Conservation (phyloP, 768 basidiomycete species). For the Tylopilus subfusipes region DNA sequence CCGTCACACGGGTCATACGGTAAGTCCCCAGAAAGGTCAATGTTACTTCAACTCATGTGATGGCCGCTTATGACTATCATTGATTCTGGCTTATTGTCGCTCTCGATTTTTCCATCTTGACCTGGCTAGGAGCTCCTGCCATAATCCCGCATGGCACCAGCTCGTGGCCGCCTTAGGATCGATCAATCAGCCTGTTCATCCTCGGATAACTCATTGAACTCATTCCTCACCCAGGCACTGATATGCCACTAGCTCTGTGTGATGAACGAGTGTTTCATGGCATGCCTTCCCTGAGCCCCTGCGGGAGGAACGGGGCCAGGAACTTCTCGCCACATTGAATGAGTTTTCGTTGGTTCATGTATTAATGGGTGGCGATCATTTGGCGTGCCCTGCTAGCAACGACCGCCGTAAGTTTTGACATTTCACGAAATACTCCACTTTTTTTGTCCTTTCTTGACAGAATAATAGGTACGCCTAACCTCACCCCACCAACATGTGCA, state of each 20-base stretch:
- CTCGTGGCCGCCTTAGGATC: neutral
- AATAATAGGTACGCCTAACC: neutral
- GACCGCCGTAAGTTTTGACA: neutral
- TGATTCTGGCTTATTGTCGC: no score
- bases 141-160: no score
- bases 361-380: no score
- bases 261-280: neutral
- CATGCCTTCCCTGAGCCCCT: neutral
- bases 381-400: neutral
- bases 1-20: neutral
- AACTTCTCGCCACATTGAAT: no score
- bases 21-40: no score
- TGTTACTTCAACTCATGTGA: no score
- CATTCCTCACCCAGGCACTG: neutral
- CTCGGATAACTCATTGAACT: neutral
- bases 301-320: neutral
- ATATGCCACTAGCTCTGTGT: neutral
- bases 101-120: no score
- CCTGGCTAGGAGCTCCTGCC: no score
- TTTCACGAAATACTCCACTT: neutral
- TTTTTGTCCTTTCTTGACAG: neutral
- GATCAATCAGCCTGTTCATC: neutral
- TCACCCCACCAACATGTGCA: neutral
- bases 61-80: no score
- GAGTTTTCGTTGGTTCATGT: neutral